A percentile compares a stretch with the other conserved stretches of the same genome.
Evolutionary conservation across 192 early-diverging fungal species (phyloP).

Genomic region (Umbelopsis isabellina): DNA sequence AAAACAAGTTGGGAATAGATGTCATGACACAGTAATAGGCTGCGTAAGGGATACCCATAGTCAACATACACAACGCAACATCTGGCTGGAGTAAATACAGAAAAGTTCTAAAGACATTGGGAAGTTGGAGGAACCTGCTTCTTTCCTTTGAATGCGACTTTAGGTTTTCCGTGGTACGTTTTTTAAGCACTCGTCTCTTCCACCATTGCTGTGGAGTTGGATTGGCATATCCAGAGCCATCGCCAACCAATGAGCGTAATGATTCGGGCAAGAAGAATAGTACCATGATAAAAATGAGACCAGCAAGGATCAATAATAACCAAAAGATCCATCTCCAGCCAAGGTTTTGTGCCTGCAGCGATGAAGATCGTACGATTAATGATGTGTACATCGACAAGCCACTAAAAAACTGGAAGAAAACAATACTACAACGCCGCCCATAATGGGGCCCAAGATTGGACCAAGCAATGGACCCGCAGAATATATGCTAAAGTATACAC

Average conservation of each 20-base stretch:
- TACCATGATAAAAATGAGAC: constrained; percentile 23
- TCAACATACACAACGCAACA: constrained; percentile 33
- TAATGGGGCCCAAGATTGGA: constrained; percentile 8
- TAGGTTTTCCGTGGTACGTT: neutral
- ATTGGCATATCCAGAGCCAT: constrained; percentile 40
- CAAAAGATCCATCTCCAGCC: constrained; percentile 22
- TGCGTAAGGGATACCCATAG: constrained; percentile 39
- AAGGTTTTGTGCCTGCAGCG: constrained; percentile 8
- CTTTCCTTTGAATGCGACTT: constrained; percentile 26
- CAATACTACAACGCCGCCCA: constrained; percentile 1
- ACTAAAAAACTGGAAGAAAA: neutral
- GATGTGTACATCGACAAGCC: constrained; percentile 15
- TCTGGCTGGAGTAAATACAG: constrained; percentile 30
- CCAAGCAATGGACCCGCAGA: constrained; percentile 15
- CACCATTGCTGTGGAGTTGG: constrained; percentile 34
- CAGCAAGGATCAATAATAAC: neutral
- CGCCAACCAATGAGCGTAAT: constrained; percentile 44
- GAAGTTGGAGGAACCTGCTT: constrained; percentile 33
- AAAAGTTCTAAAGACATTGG: constrained; percentile 37
- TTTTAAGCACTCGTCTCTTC: neutral
- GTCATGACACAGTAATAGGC: constrained; percentile 46
- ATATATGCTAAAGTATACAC: constrained; percentile 8
- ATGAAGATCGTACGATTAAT: neutral
- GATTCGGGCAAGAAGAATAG: constrained; percentile 51
- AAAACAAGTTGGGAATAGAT: constrained; percentile 40